Conservation (phyloP, 164 flowering plant species). For the Macadamia tetraphylla region DNA sequence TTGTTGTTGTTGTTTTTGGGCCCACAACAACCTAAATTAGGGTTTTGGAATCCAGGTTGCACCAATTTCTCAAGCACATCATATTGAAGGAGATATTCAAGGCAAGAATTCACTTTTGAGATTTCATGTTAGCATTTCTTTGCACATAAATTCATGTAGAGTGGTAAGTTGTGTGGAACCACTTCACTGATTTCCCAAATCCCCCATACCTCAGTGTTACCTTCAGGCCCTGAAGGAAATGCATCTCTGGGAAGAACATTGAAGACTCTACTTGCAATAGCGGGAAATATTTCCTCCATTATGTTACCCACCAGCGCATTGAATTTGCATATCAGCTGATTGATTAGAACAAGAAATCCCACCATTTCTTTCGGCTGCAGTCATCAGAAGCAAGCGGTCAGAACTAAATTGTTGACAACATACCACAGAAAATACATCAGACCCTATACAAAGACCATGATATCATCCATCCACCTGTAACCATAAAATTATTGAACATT, state of each 20-base stretch:
- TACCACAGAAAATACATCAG: background rate
- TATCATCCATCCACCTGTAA: too few species aligned
- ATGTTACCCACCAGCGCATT: constrained; percentile 48
- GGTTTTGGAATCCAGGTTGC: too few species aligned
- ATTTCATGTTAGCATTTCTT: too few species aligned
- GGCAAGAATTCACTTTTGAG: background rate
- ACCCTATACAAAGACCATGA: background rate
- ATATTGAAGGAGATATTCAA: background rate
- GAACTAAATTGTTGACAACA: background rate
- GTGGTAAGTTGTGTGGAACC: background rate
- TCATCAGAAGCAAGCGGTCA: constrained; percentile 9
- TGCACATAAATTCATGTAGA: background rate
- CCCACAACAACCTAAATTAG: too few species aligned
- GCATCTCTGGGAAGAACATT: constrained; percentile 61
- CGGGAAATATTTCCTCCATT: constrained; percentile 82
- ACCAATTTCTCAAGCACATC: too few species aligned
- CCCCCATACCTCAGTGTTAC: constrained; percentile 76
- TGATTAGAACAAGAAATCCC: constrained; percentile 68
- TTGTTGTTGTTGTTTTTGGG: too few species aligned
- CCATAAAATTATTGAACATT: too few species aligned
- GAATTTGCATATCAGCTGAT: constrained; percentile 96
- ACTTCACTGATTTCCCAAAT: constrained; percentile 1
- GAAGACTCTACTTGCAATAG: constrained; percentile 66
- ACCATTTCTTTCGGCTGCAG: constrained; percentile 91
- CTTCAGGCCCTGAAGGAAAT: constrained; percentile 72